Evolutionary conservation across 805 yeast species (phyloP).

Genomic region (Kuraishia hungarica): DNA sequence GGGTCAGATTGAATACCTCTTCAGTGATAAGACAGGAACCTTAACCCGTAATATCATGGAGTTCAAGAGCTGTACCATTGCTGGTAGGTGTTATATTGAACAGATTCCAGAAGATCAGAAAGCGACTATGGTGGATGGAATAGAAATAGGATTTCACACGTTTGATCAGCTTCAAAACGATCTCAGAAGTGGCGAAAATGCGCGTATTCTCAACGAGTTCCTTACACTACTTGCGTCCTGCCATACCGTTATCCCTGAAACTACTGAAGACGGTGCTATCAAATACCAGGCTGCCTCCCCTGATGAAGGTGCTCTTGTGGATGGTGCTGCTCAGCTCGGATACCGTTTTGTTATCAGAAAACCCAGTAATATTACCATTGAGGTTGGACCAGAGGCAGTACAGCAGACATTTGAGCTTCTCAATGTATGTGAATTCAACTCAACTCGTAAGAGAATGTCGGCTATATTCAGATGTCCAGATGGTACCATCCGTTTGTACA

Average conservation of each 20-base stretch:
- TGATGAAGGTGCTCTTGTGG: conserved; percentile 97
- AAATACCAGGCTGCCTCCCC: conserved; percentile 99
- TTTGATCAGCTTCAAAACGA: conserved; percentile 54
- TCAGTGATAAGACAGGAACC: conserved; percentile 97
- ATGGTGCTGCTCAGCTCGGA: conserved; percentile 89
- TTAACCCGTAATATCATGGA: conserved; percentile 95
- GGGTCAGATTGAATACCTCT: conserved; percentile 94
- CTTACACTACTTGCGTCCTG: conserved; percentile 82
- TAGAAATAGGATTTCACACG: conserved; percentile 70
- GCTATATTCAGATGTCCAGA: conserved; percentile 92
- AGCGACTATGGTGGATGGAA: conserved; percentile 64
- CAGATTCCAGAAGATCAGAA: conserved; percentile 87
- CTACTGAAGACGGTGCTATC: conserved; percentile 50
- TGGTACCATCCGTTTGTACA: conserved; percentile 77
- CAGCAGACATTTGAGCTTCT: conserved; percentile 64
- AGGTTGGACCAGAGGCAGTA: conserved; percentile 34
- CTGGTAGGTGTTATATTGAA: conserved; percentile 81
- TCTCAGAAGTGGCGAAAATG: conserved; percentile 13
- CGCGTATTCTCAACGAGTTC: conserved; percentile 56
- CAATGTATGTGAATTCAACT: conserved; percentile 92
- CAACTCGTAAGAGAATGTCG: conserved; percentile 96
- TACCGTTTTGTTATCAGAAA: conserved; percentile 77
- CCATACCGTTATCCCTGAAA: conserved; percentile 96
- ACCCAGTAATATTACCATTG: conserved; percentile 73
- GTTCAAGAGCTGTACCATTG: conserved; percentile 87